Evolutionary conservation across 2,329 filamentous ascomycete genomes (phyloP).

Genomic region (Dactylellina sp.): DNA sequence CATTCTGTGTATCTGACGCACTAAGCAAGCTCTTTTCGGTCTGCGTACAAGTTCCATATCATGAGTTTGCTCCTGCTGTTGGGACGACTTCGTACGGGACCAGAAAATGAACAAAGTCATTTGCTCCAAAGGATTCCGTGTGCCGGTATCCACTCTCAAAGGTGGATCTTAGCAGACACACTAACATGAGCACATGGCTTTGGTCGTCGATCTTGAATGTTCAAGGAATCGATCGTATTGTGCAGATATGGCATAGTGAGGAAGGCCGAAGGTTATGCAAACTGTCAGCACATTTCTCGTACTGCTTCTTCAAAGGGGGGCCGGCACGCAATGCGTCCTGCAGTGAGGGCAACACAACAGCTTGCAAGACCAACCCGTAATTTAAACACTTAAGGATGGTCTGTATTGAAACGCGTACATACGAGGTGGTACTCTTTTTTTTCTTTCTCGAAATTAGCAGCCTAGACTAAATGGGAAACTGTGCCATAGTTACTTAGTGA

Average conservation of each 20-base stretch:
- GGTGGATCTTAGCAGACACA: constrained; percentile 23
- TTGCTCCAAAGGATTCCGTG: constrained; percentile 11
- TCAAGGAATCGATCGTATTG: constrained; percentile 37
- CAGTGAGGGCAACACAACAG: background rate
- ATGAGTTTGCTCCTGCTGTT: constrained; percentile 3
- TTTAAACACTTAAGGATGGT: no score
- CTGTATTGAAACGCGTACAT: background rate
- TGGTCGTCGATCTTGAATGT: constrained; percentile 43
- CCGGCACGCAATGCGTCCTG: constrained; percentile 11
- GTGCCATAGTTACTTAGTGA: background rate
- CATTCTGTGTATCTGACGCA: constrained; percentile 22
- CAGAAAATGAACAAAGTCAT: background rate
- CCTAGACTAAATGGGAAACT: background rate
- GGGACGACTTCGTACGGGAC: background rate
- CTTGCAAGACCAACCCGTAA: background rate
- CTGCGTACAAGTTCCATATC: no score
- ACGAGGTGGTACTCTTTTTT: background rate
- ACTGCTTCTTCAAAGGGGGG: constrained; percentile 23
- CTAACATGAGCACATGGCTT: constrained; percentile 48
- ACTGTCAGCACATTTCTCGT: constrained; percentile 40
- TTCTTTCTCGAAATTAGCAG: background rate
- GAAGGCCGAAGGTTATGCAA: constrained; percentile 5
- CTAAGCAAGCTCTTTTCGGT: background rate
- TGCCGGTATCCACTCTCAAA: constrained; percentile 30
- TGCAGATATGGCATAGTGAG: constrained; percentile 1